phyloP scores from a whole-genome alignment of 1,139 yeast genomes.

The Meyerozyma elateridarum region DNA sequence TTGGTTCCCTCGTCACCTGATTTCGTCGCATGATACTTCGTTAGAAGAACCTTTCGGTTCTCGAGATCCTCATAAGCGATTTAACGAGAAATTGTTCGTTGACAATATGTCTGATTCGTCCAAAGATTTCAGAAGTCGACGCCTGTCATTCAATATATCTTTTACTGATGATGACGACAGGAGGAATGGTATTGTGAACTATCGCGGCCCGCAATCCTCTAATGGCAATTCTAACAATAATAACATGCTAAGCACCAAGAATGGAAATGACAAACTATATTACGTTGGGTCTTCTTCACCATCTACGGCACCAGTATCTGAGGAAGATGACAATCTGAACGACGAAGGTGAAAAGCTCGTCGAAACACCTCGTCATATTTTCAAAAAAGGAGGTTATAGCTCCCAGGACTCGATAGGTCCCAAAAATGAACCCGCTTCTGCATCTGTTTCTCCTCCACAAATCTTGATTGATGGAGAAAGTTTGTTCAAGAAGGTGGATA shows the following conservation, averaged over 20 bases:
- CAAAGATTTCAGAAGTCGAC: conserved; percentile 7
- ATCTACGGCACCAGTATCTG: conserved; percentile 6
- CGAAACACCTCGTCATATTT: conserved; percentile 3
- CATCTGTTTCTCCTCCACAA: neutral
- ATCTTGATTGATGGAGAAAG: neutral
- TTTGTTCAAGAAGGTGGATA: neutral
- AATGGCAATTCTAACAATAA: conserved; percentile 5
- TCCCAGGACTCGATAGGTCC: neutral
- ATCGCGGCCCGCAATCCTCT: conserved; percentile 6
- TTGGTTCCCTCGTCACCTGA: conserved; percentile 47
- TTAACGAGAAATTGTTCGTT: conserved; percentile 11
- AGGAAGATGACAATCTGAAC: neutral
- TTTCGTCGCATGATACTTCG: conserved; percentile 5
- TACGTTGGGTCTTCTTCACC: conserved; percentile 10
- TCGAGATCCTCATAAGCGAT: conserved; percentile 6
- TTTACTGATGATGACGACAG: conserved; percentile 10
- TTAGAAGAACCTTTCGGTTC: conserved; percentile 5
- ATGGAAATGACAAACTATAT: conserved; percentile 9
- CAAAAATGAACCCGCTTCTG: conserved; percentile 3
- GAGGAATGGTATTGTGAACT: too few species aligned
- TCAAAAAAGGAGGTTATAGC: neutral
- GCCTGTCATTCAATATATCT: conserved; percentile 7
- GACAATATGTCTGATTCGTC: conserved; percentile 10
- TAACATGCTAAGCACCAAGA: conserved; percentile 9
- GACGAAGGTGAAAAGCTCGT: too few species aligned